Percentiles rank a stretch among this genome's conserved stretches.
phyloP scores from a whole-genome alignment of 2,329 filamentous ascomycete genomes.

The Fusarium fujikuroi region DNA sequence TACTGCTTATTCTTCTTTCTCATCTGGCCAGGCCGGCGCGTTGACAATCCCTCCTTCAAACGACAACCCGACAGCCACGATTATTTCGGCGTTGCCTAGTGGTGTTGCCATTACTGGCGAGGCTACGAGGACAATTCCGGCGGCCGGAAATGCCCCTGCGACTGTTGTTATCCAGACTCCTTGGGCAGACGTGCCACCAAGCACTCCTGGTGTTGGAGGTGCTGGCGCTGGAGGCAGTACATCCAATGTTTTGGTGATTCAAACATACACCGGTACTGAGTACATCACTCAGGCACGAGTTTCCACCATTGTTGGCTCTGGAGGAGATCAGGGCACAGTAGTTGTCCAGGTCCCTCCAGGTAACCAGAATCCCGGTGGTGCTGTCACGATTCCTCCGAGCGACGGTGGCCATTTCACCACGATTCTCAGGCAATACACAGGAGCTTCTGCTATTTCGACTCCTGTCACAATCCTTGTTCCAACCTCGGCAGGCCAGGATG shows the following conservation, averaged over 20 bases:
- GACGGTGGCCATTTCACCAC: slow-evolving; percentile 26
- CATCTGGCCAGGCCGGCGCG: slow-evolving; percentile 26
- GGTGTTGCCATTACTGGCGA: slow-evolving; percentile 11
- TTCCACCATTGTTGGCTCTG: slow-evolving; percentile 17
- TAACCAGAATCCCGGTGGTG: slow-evolving; percentile 18
- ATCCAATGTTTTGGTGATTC: slow-evolving; percentile 25
- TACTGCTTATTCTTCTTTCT: slow-evolving; percentile 27
- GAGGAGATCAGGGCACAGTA: slow-evolving; percentile 20
- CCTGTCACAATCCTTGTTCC: slow-evolving; percentile 29
- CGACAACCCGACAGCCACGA: slow-evolving; percentile 26
- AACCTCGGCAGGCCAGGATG: slow-evolving; percentile 15
- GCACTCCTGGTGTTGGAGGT: slow-evolving; percentile 4
- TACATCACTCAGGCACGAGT: slow-evolving; percentile 21
- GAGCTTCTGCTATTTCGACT: slow-evolving; percentile 20
- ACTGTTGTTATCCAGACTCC: slow-evolving; percentile 35
- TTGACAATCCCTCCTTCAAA: slow-evolving; percentile 30
- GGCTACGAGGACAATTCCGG: slow-evolving; percentile 28
- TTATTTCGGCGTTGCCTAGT: slow-evolving; percentile 30
- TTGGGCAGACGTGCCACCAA: slow-evolving; percentile 31
- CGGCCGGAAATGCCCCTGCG: slow-evolving; percentile 22
- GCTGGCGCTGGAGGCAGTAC: not conserved
- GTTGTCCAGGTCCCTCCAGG: slow-evolving; percentile 29
- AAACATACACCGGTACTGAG: slow-evolving; percentile 33
- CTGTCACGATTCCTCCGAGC: slow-evolving; percentile 31
- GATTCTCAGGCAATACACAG: slow-evolving; percentile 23